phyloP scores from a whole-genome alignment of 1,284 basidiomycete species.

The Exobasidium rhododendri region DNA sequence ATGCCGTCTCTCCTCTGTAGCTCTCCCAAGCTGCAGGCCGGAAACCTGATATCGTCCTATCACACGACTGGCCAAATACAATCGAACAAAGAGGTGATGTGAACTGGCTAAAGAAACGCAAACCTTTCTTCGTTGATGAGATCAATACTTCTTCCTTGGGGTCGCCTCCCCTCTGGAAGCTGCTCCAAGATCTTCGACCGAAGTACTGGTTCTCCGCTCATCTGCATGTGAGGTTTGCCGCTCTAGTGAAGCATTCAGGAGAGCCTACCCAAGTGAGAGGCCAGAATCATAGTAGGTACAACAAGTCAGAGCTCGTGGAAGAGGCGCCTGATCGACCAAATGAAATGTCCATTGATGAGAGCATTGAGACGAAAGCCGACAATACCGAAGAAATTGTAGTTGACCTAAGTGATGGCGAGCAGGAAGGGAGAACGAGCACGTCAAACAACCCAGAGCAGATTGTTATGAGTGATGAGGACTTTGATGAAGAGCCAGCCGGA shows the following conservation, averaged over 20 bases:
- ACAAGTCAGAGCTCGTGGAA: background rate
- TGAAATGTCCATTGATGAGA: background rate
- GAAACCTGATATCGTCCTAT: conserved; percentile 71
- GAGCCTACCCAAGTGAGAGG: background rate
- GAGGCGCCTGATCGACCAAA: background rate
- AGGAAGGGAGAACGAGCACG: background rate
- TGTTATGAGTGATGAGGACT: background rate
- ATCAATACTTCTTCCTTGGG: conserved; percentile 68
- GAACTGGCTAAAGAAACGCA: conserved; percentile 66
- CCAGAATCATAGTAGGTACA: too few species aligned
- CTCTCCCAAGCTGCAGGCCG: background rate
- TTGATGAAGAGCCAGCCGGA: background rate
- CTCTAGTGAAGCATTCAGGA: conserved; percentile 19
- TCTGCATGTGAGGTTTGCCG: conserved; percentile 70
- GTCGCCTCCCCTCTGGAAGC: conserved; percentile 78
- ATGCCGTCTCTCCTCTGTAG: too few species aligned
- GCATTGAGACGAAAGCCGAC: conserved; percentile 24
- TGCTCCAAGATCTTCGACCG: conserved; percentile 73
- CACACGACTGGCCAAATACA: conserved; percentile 91
- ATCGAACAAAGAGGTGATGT: conserved; percentile 81
- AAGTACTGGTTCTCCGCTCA: conserved; percentile 96
- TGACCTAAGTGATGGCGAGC: conserved; percentile 14
- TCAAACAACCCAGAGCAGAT: background rate
- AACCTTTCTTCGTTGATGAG: conserved; percentile 78
- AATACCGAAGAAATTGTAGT: conserved; percentile 21